Evolutionary conservation across 352 stramenopile genomes (phyloP), one percentile per base, ranked within the genome.

Genomic region (Pythium phragmitis): DNA sequence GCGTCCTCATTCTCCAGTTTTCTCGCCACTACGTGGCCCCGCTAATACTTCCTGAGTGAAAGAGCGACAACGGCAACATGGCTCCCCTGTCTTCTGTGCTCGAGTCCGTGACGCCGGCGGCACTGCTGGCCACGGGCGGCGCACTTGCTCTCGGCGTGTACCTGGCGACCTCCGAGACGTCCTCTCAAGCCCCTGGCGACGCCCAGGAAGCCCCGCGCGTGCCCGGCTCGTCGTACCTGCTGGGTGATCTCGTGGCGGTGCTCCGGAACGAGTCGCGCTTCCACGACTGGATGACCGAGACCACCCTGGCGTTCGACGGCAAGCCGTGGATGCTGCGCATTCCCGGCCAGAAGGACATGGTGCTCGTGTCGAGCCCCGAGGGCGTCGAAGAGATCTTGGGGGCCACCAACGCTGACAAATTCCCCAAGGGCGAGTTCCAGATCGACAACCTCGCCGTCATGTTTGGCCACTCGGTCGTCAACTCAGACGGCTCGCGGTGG

Each of bases 231-330:
- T 54, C 50, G 28, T 73, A 69, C 1, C 59, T 84, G 57, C 60
- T 85, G n/a, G 78, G 78, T 17, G 80, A 76, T 47, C 58, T 79
- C 17, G 19, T 78, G 16, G 68, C 79, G 12, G 58, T 62, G 14
- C 48, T 53, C 33, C 42, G 50, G 34, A 63, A 82, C 28, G 48
- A 51, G 23, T 54, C 69, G 28, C 73, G 65, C 8, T 69, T 85
- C 52, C 67, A 85, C 68, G 76, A 85, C 63, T 87, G 77, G 75
- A 51, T 84, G 23, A 65, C 68, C 34, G 74, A 67, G 21, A 60
- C 14, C 43, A 55, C 41, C 21, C 7, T 65, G 3, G 2, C 14
- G 8, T 63, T 67, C 36, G 26, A 57, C 7, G 65, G 59, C 37
- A 42, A 69, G 52, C 53, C 60, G 16, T 80, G 70, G 67, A 26